Conservation (phyloP, 495 filamentous ascomycete genomes). For the Ramalina peruviana region DNA sequence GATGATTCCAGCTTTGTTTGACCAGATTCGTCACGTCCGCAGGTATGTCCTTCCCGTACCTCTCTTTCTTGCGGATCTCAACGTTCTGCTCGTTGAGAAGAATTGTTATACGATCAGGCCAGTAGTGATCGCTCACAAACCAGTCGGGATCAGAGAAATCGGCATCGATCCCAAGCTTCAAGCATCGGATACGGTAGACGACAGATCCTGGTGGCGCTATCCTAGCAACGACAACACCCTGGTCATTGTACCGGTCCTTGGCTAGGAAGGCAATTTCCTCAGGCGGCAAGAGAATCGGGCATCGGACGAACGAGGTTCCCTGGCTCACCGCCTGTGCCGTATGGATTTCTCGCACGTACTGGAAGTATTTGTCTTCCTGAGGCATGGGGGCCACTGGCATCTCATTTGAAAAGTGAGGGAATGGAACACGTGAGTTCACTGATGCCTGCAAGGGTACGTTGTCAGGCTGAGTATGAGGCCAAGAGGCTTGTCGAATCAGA, state of each 20-base stretch:
- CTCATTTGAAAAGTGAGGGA: too few species aligned
- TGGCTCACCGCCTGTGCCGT: constrained; percentile 27
- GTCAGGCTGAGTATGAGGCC: too few species aligned
- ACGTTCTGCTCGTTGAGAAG: constrained; percentile 49
- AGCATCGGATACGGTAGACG: constrained; percentile 31
- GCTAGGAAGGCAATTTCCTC: constrained; percentile 3
- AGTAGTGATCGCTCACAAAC: constrained; percentile 45
- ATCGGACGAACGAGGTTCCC: constrained; percentile 12
- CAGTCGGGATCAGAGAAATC: constrained; percentile 33
- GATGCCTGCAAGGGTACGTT: too few species aligned
- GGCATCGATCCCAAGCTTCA: constrained; percentile 17
- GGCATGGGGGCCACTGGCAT: too few species aligned
- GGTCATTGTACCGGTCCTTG: neutral
- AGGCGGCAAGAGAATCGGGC: neutral
- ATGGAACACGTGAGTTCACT: too few species aligned
- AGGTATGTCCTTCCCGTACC: constrained; percentile 62
- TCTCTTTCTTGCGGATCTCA: constrained; percentile 44
- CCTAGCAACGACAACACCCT: constrained; percentile 5
- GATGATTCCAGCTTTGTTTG: constrained; percentile 38
- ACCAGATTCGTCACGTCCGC: constrained; percentile 51
- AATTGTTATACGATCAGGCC: constrained; percentile 61
- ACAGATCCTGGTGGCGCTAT: constrained; percentile 15
- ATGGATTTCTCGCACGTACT: constrained; percentile 24
- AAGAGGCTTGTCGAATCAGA: too few species aligned
- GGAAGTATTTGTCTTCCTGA: constrained; percentile 27